Evolutionary conservation across 2,329 filamentous ascomycete species (phyloP), one percentile per base, ranked within the genome.

Genomic region (Arthrobotrys sinensis): DNA sequence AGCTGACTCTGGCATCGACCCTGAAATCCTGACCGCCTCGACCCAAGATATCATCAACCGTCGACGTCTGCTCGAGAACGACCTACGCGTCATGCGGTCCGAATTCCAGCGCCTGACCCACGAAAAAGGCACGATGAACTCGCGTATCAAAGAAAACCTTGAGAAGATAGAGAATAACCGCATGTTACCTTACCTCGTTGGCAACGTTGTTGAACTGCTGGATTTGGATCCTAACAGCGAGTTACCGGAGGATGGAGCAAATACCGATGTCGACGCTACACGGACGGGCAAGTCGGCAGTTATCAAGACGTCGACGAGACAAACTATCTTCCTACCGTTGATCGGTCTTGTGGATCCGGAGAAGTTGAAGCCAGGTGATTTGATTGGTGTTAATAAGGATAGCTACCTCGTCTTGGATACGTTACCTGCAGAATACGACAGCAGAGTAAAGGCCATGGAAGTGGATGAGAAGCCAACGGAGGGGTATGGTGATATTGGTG

Each of bases 101-200:
- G 96, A 99, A 86, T 94, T 90, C 82, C 94, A 97, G 84, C 91
- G 96, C 82, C 88, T 99, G 86, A 92, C 92, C 82, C 96, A 99
- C 83, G 96, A 99, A 86, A 97, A 97, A 87, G 90, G 92, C 62
- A 91, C 93, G 60, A 99, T 99, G 96, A 91, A 91, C 75, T 95
- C 98, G 85, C 98, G 97, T 88, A 98, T 99, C 85, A 98, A 97
- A 88, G 96, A 99, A 84, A 99, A 99, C 83, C 87, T 93, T 83
- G 96, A 99, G 82, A 99, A 99, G 90, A 99, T 99, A 83, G 94
- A 96, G 81, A 98, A 99, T 86, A 99, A 99, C 88, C 90, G 94
- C 94, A 96, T 99, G 91, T 88, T 99, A 83, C 96, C 96, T 46
- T 99, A 99, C 85, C 92, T 99, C 11, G 96, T 99, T 81, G 96